phyloP scores from a whole-genome alignment of 2,329 filamentous ascomycete species.

The Paecilomyces dactylethromorphus region DNA sequence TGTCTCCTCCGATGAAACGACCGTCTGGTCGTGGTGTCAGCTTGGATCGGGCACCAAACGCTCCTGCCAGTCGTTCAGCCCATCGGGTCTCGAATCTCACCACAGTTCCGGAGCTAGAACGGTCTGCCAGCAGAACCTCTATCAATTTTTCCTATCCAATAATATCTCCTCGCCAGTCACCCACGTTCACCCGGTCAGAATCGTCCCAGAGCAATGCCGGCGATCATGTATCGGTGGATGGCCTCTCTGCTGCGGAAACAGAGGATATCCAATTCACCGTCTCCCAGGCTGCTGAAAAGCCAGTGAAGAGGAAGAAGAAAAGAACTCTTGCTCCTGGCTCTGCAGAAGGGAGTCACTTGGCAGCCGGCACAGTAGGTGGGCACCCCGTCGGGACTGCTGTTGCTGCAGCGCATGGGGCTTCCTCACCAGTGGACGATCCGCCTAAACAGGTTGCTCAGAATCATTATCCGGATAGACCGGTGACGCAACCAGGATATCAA shows the following conservation, averaged over 20 bases:
- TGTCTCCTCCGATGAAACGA: conserved; percentile 36
- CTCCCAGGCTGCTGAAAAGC: conserved; percentile 18
- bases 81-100: conserved; percentile 15
- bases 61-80: conserved; percentile 9
- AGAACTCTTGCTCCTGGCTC: conserved; percentile 14
- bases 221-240: conserved; percentile 10
- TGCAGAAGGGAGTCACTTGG: conserved; percentile 20
- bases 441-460: conserved; percentile 1
- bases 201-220: conserved; percentile 9
- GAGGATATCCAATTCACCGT: conserved; percentile 18
- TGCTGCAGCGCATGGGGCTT: conserved; percentile 22
- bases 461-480: not conserved
- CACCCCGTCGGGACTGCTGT: conserved; percentile 22
- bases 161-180: conserved; percentile 30
- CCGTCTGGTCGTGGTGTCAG: conserved; percentile 31
- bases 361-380: conserved; percentile 14
- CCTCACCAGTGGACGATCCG: conserved; percentile 8
- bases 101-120: conserved; percentile 30
- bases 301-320: conserved; percentile 22
- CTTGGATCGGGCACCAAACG: conserved; percentile 26
- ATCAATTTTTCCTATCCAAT: conserved; percentile 45
- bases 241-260: conserved; percentile 16
- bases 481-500: not conserved
- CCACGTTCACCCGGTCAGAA: conserved; percentile 8
- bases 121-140: conserved; percentile 35